These are phyloP conservation scores for Talaromyces amestolkiae DNA, from an alignment of 2,329 filamentous ascomycete species.

Conservation along the genomic window DNA sequence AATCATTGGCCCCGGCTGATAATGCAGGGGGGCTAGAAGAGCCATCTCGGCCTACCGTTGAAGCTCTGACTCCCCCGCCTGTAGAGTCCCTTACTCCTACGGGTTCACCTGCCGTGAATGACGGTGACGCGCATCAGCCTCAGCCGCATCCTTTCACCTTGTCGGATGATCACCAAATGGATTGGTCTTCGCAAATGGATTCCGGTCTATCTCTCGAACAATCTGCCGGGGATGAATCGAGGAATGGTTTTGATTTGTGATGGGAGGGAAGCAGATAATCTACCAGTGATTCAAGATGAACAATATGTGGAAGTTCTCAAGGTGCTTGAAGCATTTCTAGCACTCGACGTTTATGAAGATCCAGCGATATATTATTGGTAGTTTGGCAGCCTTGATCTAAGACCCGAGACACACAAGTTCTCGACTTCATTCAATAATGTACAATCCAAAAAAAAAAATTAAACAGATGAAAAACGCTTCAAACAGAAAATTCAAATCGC, in stretches of 20 bases:
- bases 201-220: constrained; percentile 21
- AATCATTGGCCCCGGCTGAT: constrained; percentile 47
- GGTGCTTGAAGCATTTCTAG: not conserved
- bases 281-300: not conserved
- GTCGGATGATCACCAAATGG: constrained; percentile 19
- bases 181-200: constrained; percentile 32
- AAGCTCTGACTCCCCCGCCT: constrained; percentile 79
- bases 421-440: not conserved
- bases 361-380: not conserved
- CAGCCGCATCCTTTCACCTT: constrained; percentile 18
- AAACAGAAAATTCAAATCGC: constrained; percentile 5
- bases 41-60: constrained; percentile 68
- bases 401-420: not conserved
- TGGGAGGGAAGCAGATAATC: not conserved
- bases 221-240: constrained; percentile 25
- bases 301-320: not conserved
- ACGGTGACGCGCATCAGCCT: not conserved
- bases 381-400: not conserved
- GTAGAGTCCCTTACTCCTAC: constrained; percentile 56
- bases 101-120: constrained; percentile 40
- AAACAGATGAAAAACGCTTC: not conserved
- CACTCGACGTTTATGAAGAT: not conserved
- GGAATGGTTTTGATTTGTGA: constrained; percentile 32
- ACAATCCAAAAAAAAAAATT: not conserved
- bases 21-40: constrained; percentile 28